phyloP scores from a whole-genome alignment of 257 asterid species.

The Leonotis leonurus region DNA sequence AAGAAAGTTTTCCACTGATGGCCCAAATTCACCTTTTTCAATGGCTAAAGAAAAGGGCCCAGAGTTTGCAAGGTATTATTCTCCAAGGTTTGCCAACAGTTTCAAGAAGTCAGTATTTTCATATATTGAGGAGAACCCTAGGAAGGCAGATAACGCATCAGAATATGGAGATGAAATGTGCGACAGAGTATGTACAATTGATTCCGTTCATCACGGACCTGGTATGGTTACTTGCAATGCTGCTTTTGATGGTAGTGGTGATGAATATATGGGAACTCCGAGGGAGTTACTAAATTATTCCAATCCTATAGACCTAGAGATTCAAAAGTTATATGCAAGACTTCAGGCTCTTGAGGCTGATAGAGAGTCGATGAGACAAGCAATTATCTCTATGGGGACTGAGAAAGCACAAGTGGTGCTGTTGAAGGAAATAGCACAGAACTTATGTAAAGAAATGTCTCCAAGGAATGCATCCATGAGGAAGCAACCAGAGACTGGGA shows the following conservation, averaged over 20 bases:
- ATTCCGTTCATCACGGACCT: slow-evolving; percentile 64
- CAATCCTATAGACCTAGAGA: slow-evolving; percentile 50
- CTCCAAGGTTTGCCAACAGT: slow-evolving; percentile 51
- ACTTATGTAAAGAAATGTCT: slow-evolving; percentile 67
- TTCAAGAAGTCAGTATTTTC: slow-evolving; percentile 44
- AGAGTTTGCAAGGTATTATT: slow-evolving; percentile 35
- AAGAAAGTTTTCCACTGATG: slow-evolving; percentile 60
- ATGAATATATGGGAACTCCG: slow-evolving; percentile 44
- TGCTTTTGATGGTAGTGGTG: slow-evolving; percentile 33
- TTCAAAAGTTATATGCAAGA: slow-evolving; percentile 78
- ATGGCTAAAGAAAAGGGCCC: slow-evolving; percentile 39
- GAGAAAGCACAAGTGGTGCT: slow-evolving; percentile 80
- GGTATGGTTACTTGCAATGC: slow-evolving; percentile 40
- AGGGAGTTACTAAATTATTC: slow-evolving; percentile 33
- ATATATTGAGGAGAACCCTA: slow-evolving; percentile 41
- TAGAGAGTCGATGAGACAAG: slow-evolving; percentile 95
- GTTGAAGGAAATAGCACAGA: slow-evolving; percentile 93
- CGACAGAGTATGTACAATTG: slow-evolving; percentile 83
- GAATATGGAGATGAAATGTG: slow-evolving; percentile 62
- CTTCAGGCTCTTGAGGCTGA: slow-evolving; percentile 97
- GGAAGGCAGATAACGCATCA: slow-evolving; percentile 44
- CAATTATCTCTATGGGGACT: slow-evolving; percentile 72
- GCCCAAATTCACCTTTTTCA: slow-evolving; percentile 38
- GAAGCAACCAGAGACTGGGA: slow-evolving; percentile 41
- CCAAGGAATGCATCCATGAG: slow-evolving; percentile 42